Evolutionary conservation across 139 green algal species (phyloP), one percentile per base, ranked within the genome.

Genomic region (Pleodorina starrii): DNA sequence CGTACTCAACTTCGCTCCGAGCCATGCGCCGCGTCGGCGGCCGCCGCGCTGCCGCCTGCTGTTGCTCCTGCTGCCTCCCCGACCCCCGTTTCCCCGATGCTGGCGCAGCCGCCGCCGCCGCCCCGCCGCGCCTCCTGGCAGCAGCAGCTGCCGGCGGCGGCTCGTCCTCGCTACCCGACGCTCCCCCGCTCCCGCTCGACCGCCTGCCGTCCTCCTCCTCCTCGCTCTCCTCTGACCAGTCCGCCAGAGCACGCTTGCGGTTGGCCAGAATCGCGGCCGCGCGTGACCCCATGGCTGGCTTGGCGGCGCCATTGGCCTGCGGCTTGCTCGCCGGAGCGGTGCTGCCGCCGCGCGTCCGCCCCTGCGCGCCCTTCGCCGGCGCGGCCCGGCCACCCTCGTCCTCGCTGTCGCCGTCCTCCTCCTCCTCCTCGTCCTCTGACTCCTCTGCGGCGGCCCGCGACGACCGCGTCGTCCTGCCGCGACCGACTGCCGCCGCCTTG

Each of bases 181-280:
- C 73, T 2, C 42, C 23, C 2, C 51, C 6, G 36, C 77, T 11
- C 51, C 35, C 36, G 51, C 46, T 0, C 66, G 71, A 63, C 32
- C 44, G 44, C 79, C 59, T 63, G 40, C 72, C 81, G 10, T 36
- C 81, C 16, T 66, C 32, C 12, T 75, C 81, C 17, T 66, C 81
- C 42, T 77, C 60, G 19, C 51, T 46, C 0, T 63, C 40, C 11
- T 63, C 80, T 9, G 5, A 36, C 54, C 27, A 73, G 40, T 59
- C 81, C 6, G 25, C 17, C 17, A 87, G 81, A 12, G 60, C 81
- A 4, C 81, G 81, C 25, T 77, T 75, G 16, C 81, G 81, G 60
- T 77, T 87, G 14, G 59, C 81, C 43, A 87, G 14, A 11, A 87
- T 87, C 10, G 43, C 51, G 1, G 81, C 81, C 25, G 81, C 43